Base-by-base conservation (phyloP, 164 flowering plant genomes). In the Aristolochia fimbriata region DNA sequence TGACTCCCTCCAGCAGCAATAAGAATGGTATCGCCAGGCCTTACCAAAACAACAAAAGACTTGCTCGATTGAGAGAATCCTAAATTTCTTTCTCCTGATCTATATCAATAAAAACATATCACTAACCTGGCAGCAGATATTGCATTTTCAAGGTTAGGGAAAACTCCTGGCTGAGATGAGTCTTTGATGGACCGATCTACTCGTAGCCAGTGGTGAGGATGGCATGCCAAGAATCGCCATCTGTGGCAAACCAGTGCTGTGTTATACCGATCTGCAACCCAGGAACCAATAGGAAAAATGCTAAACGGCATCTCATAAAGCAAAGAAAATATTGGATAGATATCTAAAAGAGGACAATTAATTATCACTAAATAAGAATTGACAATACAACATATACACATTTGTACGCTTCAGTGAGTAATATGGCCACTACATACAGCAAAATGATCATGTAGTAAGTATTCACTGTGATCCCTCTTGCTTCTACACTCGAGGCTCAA, bases 201-300 rank as follows among this genome's bases (percentile, higher is more conserved):
- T 51, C 97, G 80, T 64, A 93, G 71, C 96, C 97, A 93, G 46
- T 83, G 68, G 30, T 83, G 92, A 68, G 97, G 99, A 66, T 93
- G 99, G 71, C 96, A 90, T 45, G 96, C 99, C 74, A 90, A 69
- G 72, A 79, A 81, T 45, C 64, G 69, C 99, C 97, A 93, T 88
- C 96, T 88, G 85, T 79, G 88, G 96, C 96, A 93, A 93, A 90
- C 97, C 75, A 88, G 99, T 80, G 97, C 97, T 68, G 96, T 76
- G 81, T 90, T 90, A 90, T 84, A 82, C 76, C 99, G 80, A 85
- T 93, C 99, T 93, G 99, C 96, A 88, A 70, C 88, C 75, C 85
- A 86, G 73, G 63, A 74, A 65, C 65, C 71, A 22, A 57, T 17
- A 20, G 51, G 13, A 43, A 59, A 59, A 46, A 41, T 20, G 21